Evolutionary conservation across 179 eudicot species (phyloP), one percentile per base, ranked within the genome.

Genomic region (Amaranthus tricolor): DNA sequence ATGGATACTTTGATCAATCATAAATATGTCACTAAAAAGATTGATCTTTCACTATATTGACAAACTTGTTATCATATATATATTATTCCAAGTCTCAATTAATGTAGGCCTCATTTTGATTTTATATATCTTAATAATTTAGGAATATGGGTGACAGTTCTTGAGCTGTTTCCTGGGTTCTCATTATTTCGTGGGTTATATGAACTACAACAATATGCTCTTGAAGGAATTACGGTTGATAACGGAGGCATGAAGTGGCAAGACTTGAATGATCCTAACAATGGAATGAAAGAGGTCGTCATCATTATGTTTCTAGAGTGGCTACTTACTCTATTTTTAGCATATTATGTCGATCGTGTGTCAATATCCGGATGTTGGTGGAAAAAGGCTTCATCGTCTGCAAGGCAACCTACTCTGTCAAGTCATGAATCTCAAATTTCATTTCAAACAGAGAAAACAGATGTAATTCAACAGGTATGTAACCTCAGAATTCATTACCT

Each of bases 81-180:
- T 31, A 1, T 31, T 31, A 31, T 31, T 31, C 2, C 40, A 0
- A 31, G 40, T 31, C 40, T 4, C 40, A 31, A 31, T 31, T 4
- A 63, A 70, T 49, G 56, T 70, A 58, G 77, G 71, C 66, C 49
- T n/a, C 52, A 31, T 40, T 62, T 57, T 58, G 47, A 40, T 49
- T 77, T 31, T 31, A 31, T 31, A 24, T 11, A 15, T 63, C 21
- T 47, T 40, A n/a, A 16, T 7, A 45, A 82, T 53, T 72, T 61
- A 92, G 97, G 88, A 82, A 82, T 78, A 74, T 89, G 97, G 92
- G 82, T 90, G 44, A 68, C 83, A 75, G 85, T 85, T 65, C 86
- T 92, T 87, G 97, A 92, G 77, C 72, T 92, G 78, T 92, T 76
- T 84, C 97, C 96, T 62, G 93, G 96, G 24, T 90, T 92, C 78